These are phyloP conservation scores for Avena atlantica DNA, from an alignment of 176 grass and related monocot genomes.

Conservation along the genomic window DNA sequence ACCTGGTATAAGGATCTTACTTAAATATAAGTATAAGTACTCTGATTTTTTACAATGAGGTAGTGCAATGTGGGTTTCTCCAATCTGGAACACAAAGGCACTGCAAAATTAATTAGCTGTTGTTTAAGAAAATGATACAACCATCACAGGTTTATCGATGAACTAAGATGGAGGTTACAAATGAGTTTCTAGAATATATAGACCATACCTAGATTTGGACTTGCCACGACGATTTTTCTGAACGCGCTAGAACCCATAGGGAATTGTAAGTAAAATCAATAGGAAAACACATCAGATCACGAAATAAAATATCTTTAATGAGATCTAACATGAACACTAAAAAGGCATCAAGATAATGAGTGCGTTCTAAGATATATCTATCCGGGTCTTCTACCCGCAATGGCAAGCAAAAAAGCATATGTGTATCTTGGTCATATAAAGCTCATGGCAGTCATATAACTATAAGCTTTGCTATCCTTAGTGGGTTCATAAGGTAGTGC, in stretches of 20 bases:
- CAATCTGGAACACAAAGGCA: neutral
- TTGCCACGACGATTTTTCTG: neutral
- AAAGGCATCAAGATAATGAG: too few relatives aligned
- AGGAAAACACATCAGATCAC: too few relatives aligned
- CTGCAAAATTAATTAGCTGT: neutral
- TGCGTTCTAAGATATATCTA: neutral
- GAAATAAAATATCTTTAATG: too few relatives aligned
- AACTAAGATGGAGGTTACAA: neutral
- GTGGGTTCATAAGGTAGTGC: neutral
- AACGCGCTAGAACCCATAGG: too few relatives aligned
- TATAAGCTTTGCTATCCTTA: neutral
- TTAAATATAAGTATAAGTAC: neutral
- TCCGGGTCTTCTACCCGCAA: neutral
- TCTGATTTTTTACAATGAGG: neutral
- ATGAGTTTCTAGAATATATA: neutral
- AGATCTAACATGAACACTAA: too few relatives aligned
- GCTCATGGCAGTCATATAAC: neutral
- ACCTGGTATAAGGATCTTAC: neutral
- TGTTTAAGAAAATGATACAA: neutral
- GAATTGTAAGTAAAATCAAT: too few relatives aligned
- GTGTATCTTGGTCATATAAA: neutral
- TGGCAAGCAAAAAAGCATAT: neutral
- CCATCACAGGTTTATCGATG: neutral
- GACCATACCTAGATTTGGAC: neutral
- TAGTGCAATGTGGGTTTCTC: neutral